A percentile compares a stretch with the other conserved stretches of the same genome.
These are phyloP conservation scores for Aspergillus neotritici DNA, from an alignment of 2,329 filamentous ascomycete species.

Conservation along the genomic window DNA sequence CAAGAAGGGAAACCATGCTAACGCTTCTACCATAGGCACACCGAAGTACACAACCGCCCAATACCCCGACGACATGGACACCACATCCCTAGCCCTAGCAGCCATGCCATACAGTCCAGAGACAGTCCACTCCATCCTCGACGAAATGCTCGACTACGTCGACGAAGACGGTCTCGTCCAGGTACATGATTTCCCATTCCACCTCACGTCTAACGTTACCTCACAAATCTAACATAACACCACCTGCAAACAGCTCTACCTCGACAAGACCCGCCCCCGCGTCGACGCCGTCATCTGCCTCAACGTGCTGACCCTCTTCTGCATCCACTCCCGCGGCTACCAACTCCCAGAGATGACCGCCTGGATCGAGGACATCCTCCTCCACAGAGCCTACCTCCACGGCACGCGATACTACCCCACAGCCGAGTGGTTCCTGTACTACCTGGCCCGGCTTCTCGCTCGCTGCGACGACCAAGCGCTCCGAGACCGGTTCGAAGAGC, in stretches of 20 bases:
- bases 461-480: background rate
- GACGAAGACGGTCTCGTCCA: constrained; percentile 20
- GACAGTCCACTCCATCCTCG: constrained; percentile 11
- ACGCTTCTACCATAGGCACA: background rate
- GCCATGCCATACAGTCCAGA: constrained; percentile 16
- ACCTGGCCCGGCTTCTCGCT: constrained; percentile 13
- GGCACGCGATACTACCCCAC: constrained; percentile 30
- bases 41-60: background rate
- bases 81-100: constrained; percentile 27
- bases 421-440: constrained; percentile 31
- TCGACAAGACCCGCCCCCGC: constrained; percentile 21
- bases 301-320: constrained; percentile 31
- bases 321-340: constrained; percentile 23
- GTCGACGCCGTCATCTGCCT: constrained; percentile 19
- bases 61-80: constrained; percentile 34
- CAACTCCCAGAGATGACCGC: constrained; percentile 21
- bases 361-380: constrained; percentile 18
- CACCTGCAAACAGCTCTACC: constrained; percentile 24
- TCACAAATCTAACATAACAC: background rate
- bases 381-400: constrained; percentile 23
- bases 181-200: constrained; percentile 9
- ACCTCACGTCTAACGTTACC: too few species aligned
- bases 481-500: background rate
- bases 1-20: too few species aligned
- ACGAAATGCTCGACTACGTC: constrained; percentile 17